These are phyloP conservation scores for Phytopythium helicoides DNA, from an alignment of 352 stramenopile species.

Conservation along the genomic window DNA sequence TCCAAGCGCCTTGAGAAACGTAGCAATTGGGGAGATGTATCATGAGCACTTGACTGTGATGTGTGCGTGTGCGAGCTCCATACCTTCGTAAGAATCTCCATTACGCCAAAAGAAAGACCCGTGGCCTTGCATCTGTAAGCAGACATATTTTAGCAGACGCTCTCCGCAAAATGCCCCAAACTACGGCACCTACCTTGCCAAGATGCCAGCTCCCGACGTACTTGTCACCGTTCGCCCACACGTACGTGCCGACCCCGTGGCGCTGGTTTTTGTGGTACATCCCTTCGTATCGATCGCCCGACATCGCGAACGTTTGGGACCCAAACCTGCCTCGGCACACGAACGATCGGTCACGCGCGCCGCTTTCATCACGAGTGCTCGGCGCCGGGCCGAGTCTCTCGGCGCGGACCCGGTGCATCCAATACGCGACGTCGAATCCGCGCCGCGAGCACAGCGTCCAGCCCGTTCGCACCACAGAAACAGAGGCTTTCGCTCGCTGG, in stretches of 20 bases:
- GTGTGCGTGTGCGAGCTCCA: not conserved
- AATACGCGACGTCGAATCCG: no score
- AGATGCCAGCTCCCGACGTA: conserved; percentile 85
- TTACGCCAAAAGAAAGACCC: conserved; percentile 76
- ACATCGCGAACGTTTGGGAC: conserved; percentile 78
- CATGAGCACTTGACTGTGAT: not conserved
- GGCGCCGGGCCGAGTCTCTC: not conserved
- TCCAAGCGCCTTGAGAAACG: conserved; percentile 57
- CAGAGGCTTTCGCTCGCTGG: conserved; percentile 4
- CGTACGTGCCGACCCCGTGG: conserved; percentile 80
- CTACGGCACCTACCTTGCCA: conserved; percentile 79
- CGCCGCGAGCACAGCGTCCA: no score
- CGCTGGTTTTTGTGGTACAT: conserved; percentile 86
- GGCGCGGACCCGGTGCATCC: no score
- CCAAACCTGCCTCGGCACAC: conserved; percentile 52
- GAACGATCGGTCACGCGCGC: conserved; percentile 1
- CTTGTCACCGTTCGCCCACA: conserved; percentile 89
- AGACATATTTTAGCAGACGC: no score
- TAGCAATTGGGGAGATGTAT: not conserved
- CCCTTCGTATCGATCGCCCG: conserved; percentile 82
- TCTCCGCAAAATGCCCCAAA: no score
- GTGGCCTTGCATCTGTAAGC: conserved; percentile 62
- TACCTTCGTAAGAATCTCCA: conserved; percentile 78
- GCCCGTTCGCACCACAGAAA: conserved; percentile 1
- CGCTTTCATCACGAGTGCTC: not conserved